Evolutionary conservation across 495 filamentous ascomycete species (phyloP).

Genomic region (Xylaria venustula): DNA sequence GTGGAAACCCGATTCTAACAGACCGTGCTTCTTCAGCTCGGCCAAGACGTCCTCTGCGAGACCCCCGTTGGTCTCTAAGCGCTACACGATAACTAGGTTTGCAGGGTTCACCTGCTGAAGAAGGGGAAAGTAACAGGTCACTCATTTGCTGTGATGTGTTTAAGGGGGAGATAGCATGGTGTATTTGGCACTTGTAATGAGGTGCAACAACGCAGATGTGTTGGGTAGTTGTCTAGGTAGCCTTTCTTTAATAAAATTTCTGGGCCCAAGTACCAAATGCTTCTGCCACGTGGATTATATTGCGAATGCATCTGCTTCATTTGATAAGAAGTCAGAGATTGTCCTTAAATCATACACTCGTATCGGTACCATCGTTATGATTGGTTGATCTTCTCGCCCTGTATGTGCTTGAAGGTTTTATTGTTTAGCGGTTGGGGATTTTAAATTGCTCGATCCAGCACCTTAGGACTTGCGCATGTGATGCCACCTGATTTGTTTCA

Average conservation of each 20-base stretch:
- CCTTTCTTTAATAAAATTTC: not conserved
- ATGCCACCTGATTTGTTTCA: no score
- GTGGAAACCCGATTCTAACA: slow-evolving; percentile 7
- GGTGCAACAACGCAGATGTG: not conserved
- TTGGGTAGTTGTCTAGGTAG: not conserved
- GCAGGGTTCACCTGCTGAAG: not conserved
- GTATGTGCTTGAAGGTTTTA: no score
- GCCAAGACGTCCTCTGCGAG: slow-evolving; percentile 26
- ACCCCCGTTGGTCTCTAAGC: slow-evolving; percentile 23
- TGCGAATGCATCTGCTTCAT: not conserved
- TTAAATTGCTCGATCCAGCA: no score
- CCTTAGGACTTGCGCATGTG: no score
- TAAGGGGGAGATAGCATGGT: not conserved
- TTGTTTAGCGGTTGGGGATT: no score
- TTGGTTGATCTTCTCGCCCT: no score
- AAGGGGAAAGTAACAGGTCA: not conserved
- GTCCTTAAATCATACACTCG: no score
- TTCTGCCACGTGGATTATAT: not conserved
- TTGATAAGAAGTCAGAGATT: no score
- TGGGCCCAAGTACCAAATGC: not conserved
- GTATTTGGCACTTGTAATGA: not conserved
- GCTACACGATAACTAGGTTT: not conserved
- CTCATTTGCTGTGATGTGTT: not conserved
- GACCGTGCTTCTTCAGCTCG: slow-evolving; percentile 5
- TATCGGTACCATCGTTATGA: no score